Evolutionary conservation across 2,329 filamentous ascomycete genomes (phyloP), one percentile per base, ranked within the genome.

Genomic region (Scedosporium aurantiacum): DNA sequence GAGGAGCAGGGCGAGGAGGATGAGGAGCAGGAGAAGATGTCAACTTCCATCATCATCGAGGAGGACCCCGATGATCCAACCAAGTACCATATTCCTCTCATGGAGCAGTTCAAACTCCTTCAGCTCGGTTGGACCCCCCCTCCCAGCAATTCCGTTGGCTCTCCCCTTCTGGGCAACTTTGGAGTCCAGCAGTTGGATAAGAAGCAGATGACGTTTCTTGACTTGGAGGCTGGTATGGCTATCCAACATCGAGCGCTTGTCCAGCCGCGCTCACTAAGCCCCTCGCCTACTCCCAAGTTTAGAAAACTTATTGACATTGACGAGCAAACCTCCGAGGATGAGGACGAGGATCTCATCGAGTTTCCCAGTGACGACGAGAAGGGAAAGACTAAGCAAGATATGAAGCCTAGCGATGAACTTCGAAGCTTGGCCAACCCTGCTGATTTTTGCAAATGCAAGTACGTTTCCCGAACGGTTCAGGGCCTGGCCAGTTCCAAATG

Each of bases 401-500:
- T 10, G 12, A 54, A 54, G 50, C 50, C 50, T 7, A 18, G 18
- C 18, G 50, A 14, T 25, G 23, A 37, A 12, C 32, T 37, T 14
- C 32, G 32, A 2, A 37, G 10, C 32, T 10, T 37, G 32, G 2
- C 32, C 10, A 37, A 37, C 32, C 3, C 10, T 37, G 32, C 32
- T 37, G 10, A 12, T 10, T 10, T 16, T 21, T 54, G 50, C 50
- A 47, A 50, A 16, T 41, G 23, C 16, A 47, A 59, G 18, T 21
- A 40, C 14, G 57, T n/a, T n/a, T 12, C 21, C 41, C 50, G 23
- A 27, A 18, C 7, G 23, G n/a, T 25, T n/a, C 16, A 32, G 40
- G 60, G 60, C 6, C 25, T 61, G 40, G 28, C 60, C 10, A 40
- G 27, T 40, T 61, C 60, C 2, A 57, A 57, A 25, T 61, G 60